Conservation (phyloP, 1,139 yeast genomes). For the Yamadazyma triangularis region DNA sequence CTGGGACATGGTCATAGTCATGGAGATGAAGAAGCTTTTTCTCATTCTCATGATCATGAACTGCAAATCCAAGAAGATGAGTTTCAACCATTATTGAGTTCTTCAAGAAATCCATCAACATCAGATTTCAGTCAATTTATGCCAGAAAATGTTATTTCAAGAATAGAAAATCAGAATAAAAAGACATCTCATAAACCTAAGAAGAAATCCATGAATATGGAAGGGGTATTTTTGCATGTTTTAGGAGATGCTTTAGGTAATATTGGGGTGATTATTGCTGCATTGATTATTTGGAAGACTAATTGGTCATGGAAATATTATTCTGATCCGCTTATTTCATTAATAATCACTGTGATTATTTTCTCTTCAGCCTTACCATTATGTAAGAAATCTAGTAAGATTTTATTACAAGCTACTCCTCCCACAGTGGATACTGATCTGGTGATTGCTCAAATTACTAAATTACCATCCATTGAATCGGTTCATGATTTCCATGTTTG, state of each 20-base stretch:
- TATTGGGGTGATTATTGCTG: conserved; percentile 87
- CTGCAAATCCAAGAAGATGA: too few relatives aligned
- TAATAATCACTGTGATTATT: conserved; percentile 81
- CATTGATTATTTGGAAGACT: conserved; percentile 90
- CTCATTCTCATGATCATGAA: conserved; percentile 31
- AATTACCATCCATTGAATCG: conserved; percentile 70
- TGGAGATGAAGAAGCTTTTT: conserved; percentile 39
- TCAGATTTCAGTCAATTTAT: conserved; percentile 21
- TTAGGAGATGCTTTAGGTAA: conserved; percentile 96
- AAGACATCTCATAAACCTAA: conserved; percentile 27
- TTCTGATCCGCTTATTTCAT: conserved; percentile 81
- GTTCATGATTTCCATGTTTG: conserved; percentile 96
- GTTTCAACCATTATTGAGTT: conserved; percentile 9
- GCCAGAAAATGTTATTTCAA: conserved; percentile 37
- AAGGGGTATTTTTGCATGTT: conserved; percentile 93
- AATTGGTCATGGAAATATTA: conserved; percentile 83
- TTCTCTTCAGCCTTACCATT: conserved; percentile 90
- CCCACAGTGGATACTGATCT: conserved; percentile 70
- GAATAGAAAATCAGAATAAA: conserved; percentile 26
- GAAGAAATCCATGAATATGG: conserved; percentile 82
- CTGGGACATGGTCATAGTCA: conserved; percentile 85
- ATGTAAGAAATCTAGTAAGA: conserved; percentile 81
- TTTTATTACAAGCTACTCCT: conserved; percentile 91
- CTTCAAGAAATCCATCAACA: conserved; percentile 9
- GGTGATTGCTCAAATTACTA: conserved; percentile 63